Evolutionary conservation across 2,329 filamentous ascomycete genomes (phyloP).

Genomic region (Intubia oerlemansii): DNA sequence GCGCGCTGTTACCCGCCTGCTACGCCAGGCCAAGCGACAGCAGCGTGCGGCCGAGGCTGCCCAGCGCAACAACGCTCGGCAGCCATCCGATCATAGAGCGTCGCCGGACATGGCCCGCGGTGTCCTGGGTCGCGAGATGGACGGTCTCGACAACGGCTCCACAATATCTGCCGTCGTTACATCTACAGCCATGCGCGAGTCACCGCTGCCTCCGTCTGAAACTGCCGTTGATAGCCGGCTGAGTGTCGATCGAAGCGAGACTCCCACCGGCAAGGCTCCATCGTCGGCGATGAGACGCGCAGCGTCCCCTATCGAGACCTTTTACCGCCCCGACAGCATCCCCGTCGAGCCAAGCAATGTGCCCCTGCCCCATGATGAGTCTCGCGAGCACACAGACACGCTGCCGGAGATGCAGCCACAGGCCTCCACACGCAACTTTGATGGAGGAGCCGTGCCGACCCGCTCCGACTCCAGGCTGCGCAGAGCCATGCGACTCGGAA

Average conservation of each 20-base stretch:
- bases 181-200: slow-evolving; percentile 32
- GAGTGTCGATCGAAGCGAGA: too few species aligned
- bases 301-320: slow-evolving; percentile 16
- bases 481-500: too few species aligned
- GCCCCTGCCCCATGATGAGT: too few species aligned
- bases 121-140: slow-evolving; percentile 33
- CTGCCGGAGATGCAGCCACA: too few species aligned
- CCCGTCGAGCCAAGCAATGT: slow-evolving; percentile 13
- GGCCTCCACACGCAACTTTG: too few species aligned
- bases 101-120: slow-evolving; percentile 32
- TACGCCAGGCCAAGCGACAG: slow-evolving; percentile 40
- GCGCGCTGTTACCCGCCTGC: slow-evolving; percentile 40
- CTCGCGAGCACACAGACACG: too few species aligned
- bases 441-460: slow-evolving; percentile 1
- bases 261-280: too few species aligned
- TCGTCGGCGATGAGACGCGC: too few species aligned
- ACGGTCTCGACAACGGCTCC: slow-evolving; percentile 26
- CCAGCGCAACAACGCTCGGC: too few species aligned
- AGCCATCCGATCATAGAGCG: not conserved
- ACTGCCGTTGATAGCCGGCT: too few species aligned
- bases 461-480: slow-evolving; percentile 5
- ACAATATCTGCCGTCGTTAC: slow-evolving; percentile 31
- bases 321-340: slow-evolving; percentile 26
- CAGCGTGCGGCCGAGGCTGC: slow-evolving; percentile 24
- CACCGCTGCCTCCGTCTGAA: too few species aligned